Conservation (phyloP, 441 rosid species). For the Adansonia gregorii region DNA sequence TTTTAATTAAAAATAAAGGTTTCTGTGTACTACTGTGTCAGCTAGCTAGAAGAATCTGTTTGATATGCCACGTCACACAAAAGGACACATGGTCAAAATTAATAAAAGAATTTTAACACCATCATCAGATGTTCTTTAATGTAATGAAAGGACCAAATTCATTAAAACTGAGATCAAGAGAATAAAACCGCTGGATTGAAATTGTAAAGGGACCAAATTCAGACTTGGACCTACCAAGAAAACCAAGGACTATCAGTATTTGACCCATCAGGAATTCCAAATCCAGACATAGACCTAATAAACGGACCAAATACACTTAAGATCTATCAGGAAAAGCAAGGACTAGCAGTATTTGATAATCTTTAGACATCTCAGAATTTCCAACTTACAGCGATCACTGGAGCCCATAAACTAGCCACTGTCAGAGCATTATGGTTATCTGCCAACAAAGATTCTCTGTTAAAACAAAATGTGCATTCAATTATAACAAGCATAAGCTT, state of each 20-base stretch:
- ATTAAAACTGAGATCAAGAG: neutral
- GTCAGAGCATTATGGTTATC: slow-evolving; percentile 95
- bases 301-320: neutral
- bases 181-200: neutral
- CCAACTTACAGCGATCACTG: slow-evolving; percentile 86
- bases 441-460: slow-evolving; percentile 49
- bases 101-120: neutral
- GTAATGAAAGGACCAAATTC: neutral
- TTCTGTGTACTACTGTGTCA: neutral
- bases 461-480: neutral
- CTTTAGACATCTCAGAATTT: slow-evolving; percentile 17
- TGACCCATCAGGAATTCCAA: slow-evolving; percentile 31
- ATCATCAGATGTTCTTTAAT: slow-evolving; percentile 1
- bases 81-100: neutral
- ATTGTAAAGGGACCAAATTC: neutral
- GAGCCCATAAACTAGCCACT: slow-evolving; percentile 89
- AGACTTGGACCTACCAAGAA: neutral
- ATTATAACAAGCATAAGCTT: neutral
- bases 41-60: neutral
- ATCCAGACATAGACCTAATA: neutral
- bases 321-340: neutral
- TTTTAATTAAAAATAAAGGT: slow-evolving; percentile 2
- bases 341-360: slow-evolving; percentile 4
- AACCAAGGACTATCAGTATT: neutral
- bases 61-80: neutral